Evolutionary conservation across 2,329 filamentous ascomycete genomes (phyloP).

Genomic region (Paecilomyces fulvus): DNA sequence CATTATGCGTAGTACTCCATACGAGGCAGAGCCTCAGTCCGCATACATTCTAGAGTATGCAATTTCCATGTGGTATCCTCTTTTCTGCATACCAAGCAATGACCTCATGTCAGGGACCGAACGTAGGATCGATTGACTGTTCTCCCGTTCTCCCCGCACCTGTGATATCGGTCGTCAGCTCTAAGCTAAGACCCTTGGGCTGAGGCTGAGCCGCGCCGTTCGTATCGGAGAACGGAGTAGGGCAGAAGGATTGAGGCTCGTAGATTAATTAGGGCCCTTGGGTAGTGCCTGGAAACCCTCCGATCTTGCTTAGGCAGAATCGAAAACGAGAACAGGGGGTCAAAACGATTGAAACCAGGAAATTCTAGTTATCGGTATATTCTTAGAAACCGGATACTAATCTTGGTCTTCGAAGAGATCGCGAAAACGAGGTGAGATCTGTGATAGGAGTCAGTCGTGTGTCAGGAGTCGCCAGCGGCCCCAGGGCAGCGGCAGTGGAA

Average conservation of each 20-base stretch:
- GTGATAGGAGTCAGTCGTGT: not conserved
- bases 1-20: not conserved
- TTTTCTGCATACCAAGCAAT: not conserved
- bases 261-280: not conserved
- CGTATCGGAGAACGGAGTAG: not conserved
- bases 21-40: not conserved
- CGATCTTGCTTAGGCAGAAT: not conserved
- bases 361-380: not conserved
- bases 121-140: not conserved
- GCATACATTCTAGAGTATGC: not conserved
- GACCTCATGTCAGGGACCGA: not conserved
- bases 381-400: not conserved
- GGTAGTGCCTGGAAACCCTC: not conserved
- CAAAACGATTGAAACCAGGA: not conserved
- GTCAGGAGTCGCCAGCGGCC: not conserved
- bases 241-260: not conserved
- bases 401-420: not conserved
- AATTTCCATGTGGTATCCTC: not conserved
- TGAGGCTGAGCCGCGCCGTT: not conserved
- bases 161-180: not conserved
- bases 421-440: not conserved
- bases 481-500: not conserved
- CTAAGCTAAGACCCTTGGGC: not conserved
- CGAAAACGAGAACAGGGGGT: not conserved
- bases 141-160: not conserved